Conservation (phyloP, 2,329 filamentous ascomycete genomes). For the Cordyceps pruinosa region DNA sequence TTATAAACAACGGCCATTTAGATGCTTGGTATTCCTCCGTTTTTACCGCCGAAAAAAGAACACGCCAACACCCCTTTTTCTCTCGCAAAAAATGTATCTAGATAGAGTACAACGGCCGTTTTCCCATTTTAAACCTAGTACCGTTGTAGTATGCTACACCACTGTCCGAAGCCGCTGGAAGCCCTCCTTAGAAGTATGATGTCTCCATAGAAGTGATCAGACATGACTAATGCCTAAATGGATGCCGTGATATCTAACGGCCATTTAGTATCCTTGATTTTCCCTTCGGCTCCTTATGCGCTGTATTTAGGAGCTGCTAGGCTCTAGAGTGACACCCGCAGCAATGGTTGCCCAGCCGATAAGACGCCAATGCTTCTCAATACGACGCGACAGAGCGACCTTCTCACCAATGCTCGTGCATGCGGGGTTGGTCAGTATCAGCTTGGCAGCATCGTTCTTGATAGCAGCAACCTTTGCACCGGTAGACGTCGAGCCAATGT, state of each 20-base stretch:
- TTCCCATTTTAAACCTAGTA: neutral
- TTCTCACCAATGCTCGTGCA: constrained; percentile 98
- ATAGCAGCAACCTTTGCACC: constrained; percentile 96
- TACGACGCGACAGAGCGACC: constrained; percentile 91
- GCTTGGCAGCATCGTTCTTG: constrained; percentile 94
- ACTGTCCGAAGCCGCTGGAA: constrained; percentile 1
- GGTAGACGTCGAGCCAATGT: constrained; percentile 95
- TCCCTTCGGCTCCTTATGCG: neutral
- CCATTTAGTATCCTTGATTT: neutral
- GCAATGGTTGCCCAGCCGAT: constrained; percentile 86
- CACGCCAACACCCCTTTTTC: constrained; percentile 5
- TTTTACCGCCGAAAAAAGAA: constrained; percentile 1
- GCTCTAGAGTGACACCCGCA: constrained; percentile 49
- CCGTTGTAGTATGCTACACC: constrained; percentile 5
- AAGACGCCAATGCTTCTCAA: constrained; percentile 98
- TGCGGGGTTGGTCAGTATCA: constrained; percentile 84
- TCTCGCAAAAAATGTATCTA: constrained; percentile 1
- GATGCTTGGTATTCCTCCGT: constrained; percentile 8
- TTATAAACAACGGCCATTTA: constrained; percentile 1
- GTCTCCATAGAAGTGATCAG: neutral
- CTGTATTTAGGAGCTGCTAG: constrained; percentile 36
- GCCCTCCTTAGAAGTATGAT: neutral
- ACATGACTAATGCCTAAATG: neutral
- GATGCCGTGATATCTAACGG: neutral
- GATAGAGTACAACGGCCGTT: constrained; percentile 3